These are phyloP conservation scores for Pelargonium myrrhifolium DNA, from an alignment of 441 rosid species.

Conservation along the genomic window DNA sequence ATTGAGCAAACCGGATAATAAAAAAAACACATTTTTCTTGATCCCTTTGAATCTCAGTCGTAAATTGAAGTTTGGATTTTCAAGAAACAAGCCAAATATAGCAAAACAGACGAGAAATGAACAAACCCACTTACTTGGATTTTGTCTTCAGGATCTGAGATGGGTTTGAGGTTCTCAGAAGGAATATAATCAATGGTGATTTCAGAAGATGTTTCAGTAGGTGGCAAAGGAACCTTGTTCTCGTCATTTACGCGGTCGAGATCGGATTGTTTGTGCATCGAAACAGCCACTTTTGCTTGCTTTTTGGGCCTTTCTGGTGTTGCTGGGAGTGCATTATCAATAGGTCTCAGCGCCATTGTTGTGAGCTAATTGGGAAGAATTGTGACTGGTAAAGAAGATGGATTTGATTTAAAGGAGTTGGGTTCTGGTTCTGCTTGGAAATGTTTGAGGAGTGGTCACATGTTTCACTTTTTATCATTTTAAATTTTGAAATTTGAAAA, in stretches of 20 bases:
- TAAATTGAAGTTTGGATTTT: background rate
- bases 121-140: slow-evolving; percentile 39
- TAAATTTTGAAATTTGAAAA: background rate
- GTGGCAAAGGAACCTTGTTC: slow-evolving; percentile 47
- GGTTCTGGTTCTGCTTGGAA: background rate
- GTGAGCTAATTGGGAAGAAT: background rate
- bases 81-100: background rate
- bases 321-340: slow-evolving; percentile 64
- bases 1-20: background rate
- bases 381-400: too few relatives aligned
- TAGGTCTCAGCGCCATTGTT: slow-evolving; percentile 71
- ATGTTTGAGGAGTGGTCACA: background rate
- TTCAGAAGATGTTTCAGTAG: slow-evolving; percentile 23
- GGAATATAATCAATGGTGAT: slow-evolving; percentile 53
- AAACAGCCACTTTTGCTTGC: slow-evolving; percentile 38
- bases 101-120: background rate
- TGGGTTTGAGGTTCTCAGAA: slow-evolving; percentile 54
- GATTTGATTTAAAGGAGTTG: background rate
- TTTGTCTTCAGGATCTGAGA: slow-evolving; percentile 51
- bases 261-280: slow-evolving; percentile 33
- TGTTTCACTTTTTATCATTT: background rate
- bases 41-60: background rate
- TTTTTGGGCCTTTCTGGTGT: slow-evolving; percentile 63
- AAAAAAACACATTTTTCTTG: background rate
- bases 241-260: slow-evolving; percentile 39